Conservation (phyloP, 1,284 basidiomycete species). For the Cryptococcus jaspeensis region DNA sequence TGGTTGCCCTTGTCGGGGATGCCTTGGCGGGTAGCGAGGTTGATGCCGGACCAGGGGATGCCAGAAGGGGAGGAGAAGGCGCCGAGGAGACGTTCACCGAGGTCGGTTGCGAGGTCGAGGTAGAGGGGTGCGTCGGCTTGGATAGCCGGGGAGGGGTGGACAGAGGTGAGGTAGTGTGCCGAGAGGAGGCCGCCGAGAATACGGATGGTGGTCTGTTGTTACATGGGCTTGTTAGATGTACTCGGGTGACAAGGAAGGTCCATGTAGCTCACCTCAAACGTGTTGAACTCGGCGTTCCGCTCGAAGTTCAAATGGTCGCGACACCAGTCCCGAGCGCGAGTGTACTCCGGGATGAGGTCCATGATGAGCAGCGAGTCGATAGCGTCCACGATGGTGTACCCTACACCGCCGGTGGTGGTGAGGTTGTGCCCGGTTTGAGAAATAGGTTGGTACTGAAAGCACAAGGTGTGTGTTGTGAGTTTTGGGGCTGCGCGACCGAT, state of each 20-base stretch:
- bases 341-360: conserved; percentile 75
- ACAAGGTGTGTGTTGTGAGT: background rate
- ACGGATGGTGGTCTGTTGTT: conserved; percentile 70
- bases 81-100: conserved; percentile 81
- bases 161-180: conserved; percentile 65
- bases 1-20: conserved; percentile 65
- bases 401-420: conserved; percentile 70
- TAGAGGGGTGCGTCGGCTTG: conserved; percentile 62
- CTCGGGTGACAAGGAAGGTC: background rate
- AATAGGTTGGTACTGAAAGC: conserved; percentile 68
- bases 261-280: conserved; percentile 78
- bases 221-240: conserved; percentile 4
- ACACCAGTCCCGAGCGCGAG: conserved; percentile 76
- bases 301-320: conserved; percentile 70
- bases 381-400: conserved; percentile 78
- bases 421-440: conserved; percentile 71
- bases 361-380: conserved; percentile 85
- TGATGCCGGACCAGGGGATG: conserved; percentile 75
- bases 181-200: conserved; percentile 79
- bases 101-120: conserved; percentile 71
- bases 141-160: conserved; percentile 49
- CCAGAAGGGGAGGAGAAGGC: conserved; percentile 79
- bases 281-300: conserved; percentile 76
- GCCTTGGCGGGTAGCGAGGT: conserved; percentile 66
- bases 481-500: background rate